Evolutionary conservation across 1,139 yeast genomes (phyloP).

Genomic region (Diutina neorugosa): DNA sequence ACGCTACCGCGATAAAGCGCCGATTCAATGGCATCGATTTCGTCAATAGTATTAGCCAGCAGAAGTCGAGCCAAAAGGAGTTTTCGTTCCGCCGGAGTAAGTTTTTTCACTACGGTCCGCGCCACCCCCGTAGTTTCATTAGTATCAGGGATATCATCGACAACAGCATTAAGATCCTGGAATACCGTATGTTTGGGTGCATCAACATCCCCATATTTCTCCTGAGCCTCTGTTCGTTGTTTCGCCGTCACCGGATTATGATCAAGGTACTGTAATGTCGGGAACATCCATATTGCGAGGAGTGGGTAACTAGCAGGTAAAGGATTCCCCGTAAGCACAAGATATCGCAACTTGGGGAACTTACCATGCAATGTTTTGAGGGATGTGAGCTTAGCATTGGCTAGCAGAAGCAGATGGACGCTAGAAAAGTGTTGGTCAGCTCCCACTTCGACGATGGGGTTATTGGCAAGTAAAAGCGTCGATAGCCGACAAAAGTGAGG

Average conservation of each 20-base stretch:
- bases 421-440: slow-evolving; percentile 13
- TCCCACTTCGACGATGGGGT: slow-evolving; percentile 32
- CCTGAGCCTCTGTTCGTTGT: slow-evolving; percentile 37
- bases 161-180: slow-evolving; percentile 6
- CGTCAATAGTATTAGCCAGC: slow-evolving; percentile 57
- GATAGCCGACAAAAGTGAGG: slow-evolving; percentile 24
- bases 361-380: slow-evolving; percentile 15
- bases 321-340: slow-evolving; percentile 53
- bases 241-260: slow-evolving; percentile 43
- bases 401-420: slow-evolving; percentile 37
- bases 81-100: slow-evolving; percentile 42
- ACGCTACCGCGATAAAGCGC: not conserved
- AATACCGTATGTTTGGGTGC: slow-evolving; percentile 7
- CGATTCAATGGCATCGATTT: slow-evolving; percentile 33
- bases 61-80: slow-evolving; percentile 41
- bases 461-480: slow-evolving; percentile 45
- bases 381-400: slow-evolving; percentile 36
- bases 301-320: slow-evolving; percentile 45
- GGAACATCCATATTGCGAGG: slow-evolving; percentile 50
- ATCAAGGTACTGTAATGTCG: slow-evolving; percentile 53
- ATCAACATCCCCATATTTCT: slow-evolving; percentile 29
- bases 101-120: slow-evolving; percentile 20
- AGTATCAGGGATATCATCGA: slow-evolving; percentile 7
- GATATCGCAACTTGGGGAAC: slow-evolving; percentile 16
- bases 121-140: slow-evolving; percentile 3